phyloP scores from a whole-genome alignment of 257 asterid genomes.

The Penstemon newberryi region DNA sequence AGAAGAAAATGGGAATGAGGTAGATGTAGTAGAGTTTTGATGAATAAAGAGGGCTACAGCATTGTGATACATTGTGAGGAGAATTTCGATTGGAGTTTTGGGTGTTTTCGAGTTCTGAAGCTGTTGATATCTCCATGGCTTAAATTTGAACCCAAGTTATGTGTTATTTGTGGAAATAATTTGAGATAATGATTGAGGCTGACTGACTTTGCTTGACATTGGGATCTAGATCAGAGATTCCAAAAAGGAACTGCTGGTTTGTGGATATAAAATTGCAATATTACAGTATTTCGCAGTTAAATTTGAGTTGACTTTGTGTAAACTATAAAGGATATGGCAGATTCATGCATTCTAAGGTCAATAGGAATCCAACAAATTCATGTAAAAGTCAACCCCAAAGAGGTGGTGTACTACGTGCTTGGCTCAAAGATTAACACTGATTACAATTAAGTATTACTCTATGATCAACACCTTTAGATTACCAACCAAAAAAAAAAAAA shows the following conservation, averaged over 20 bases:
- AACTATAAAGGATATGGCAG: neutral
- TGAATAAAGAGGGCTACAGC: constrained; percentile 13
- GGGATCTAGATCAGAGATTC: constrained; percentile 26
- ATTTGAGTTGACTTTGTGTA: constrained; percentile 22
- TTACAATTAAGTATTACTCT: too few species aligned
- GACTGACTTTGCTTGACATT: constrained; percentile 9
- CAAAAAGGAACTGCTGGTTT: constrained; percentile 27
- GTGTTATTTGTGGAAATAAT: neutral
- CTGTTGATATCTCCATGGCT: constrained; percentile 31
- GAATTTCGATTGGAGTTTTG: constrained; percentile 21
- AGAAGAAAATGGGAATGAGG: constrained; percentile 35
- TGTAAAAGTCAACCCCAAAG: too few species aligned
- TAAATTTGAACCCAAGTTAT: neutral
- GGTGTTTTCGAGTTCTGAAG: constrained; percentile 33
- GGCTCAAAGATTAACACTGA: too few species aligned
- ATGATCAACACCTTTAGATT: too few species aligned
- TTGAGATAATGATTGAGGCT: neutral
- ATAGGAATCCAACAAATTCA: too few species aligned
- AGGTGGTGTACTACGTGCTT: too few species aligned
- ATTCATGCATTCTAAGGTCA: neutral
- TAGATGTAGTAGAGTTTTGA: constrained; percentile 11
- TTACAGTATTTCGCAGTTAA: constrained; percentile 4
- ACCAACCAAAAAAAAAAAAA: too few species aligned
- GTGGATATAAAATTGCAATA: constrained; percentile 30
- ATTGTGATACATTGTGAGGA: constrained; percentile 33